Percentiles rank a stretch among this genome's conserved stretches.
These are phyloP conservation scores for Paulownia fortunei DNA, from an alignment of 257 asterid genomes.

Conservation along the genomic window DNA sequence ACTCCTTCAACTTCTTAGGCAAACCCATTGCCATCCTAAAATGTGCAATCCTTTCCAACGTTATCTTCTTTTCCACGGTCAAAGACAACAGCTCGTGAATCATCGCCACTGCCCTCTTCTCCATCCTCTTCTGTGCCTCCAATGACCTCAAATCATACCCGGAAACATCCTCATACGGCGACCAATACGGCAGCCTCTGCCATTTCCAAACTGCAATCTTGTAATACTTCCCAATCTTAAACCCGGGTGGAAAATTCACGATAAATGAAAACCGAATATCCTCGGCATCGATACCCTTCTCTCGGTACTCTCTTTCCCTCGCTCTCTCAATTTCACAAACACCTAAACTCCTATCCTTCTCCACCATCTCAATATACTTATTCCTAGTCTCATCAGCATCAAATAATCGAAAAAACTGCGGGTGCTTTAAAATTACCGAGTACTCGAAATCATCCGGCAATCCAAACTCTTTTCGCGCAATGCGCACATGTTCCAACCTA, in stretches of 20 bases:
- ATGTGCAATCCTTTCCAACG: constrained; percentile 83
- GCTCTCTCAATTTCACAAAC: constrained; percentile 71
- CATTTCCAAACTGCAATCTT: constrained; percentile 92
- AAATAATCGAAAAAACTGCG: constrained; percentile 67
- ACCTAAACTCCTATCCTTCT: constrained; percentile 52
- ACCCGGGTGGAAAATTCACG: constrained; percentile 87
- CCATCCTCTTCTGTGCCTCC: constrained; percentile 93
- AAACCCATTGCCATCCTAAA: constrained; percentile 76
- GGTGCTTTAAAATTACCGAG: constrained; percentile 73
- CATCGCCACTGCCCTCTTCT: constrained; percentile 85
- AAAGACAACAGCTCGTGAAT: constrained; percentile 72
- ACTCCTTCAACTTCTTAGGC: constrained; percentile 89
- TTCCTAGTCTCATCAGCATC: constrained; percentile 87
- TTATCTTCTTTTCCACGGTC: constrained; percentile 81
- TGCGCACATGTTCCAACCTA: constrained; percentile 78
- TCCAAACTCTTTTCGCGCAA: constrained; percentile 80
- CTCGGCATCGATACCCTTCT: constrained; percentile 78
- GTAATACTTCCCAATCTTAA: constrained; percentile 82
- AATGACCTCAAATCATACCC: constrained; percentile 84
- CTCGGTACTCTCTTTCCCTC: constrained; percentile 78
- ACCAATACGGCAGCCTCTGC: constrained; percentile 97
- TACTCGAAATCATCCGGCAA: constrained; percentile 85
- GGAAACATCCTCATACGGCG: constrained; percentile 77
- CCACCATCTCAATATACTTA: constrained; percentile 78
- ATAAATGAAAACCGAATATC: constrained; percentile 75